Evolutionary conservation across 441 rosid species (phyloP), one percentile per base, ranked within the genome.

Genomic region (Populus hybrid): DNA sequence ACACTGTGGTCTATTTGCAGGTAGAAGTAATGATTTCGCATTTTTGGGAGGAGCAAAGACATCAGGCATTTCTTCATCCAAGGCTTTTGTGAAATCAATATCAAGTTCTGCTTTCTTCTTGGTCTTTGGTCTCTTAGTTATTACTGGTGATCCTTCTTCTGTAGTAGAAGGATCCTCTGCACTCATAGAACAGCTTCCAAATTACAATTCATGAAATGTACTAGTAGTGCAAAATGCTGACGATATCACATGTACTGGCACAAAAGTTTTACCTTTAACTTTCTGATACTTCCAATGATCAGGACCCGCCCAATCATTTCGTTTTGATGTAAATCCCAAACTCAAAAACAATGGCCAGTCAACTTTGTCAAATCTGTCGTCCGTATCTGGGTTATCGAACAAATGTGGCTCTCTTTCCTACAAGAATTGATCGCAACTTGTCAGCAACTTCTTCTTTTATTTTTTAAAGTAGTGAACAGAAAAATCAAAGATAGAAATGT

Each of bases 251-350:
- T 70, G 70, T 30, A 67, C 69, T 69, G 5, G 46, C 68, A 24
- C 32, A 64, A 32, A 75, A 57, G 68, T 24, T 18, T 68, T 80
- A 93, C 97, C 93, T 91, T 91, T 89, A 80, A 85, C 79, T 86
- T 91, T 95, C 53, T 70, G 86, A 80, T 86, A 95, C 82, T 95
- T 93, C 97, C 99, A 95, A 77, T 94, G 97, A 80, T 91, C 98
- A 82, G 98, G 98, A 85, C 99, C 99, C 1, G 99, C 99, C 99
- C 99, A 95, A 67, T 92, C 91, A 89, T 95, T 94, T 82, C 84
- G 91, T 83, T 90, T 94, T 23, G 89, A 85, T 38, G 86, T 71
- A 46, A 88, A 85, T 78, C 99, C 99, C 87, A 92, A 82, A 68
- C 87, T 87, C 57, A 86, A 82, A 78, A 89, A 86, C 82, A 94